Conservation (phyloP, 352 stramenopile genomes). For the Pythium insidiosum region DNA sequence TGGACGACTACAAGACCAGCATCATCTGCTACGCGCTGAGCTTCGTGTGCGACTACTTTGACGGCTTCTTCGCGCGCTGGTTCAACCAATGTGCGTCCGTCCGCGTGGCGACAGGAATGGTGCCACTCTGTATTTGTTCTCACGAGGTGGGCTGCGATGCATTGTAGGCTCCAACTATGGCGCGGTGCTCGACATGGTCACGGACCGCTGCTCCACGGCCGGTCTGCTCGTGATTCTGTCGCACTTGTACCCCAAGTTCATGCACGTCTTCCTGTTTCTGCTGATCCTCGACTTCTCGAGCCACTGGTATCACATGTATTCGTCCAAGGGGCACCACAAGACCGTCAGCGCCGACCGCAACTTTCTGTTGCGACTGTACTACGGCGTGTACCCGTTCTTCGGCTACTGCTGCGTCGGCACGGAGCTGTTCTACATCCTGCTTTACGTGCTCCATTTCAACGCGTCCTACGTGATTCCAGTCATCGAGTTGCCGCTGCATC, state of each 20-base stretch:
- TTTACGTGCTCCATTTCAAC: constrained; percentile 87
- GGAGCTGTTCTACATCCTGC: constrained; percentile 89
- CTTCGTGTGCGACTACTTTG: constrained; percentile 97
- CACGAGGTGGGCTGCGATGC: too few relatives aligned
- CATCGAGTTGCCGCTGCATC: constrained; percentile 41
- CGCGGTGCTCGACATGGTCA: constrained; percentile 97
- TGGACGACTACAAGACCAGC: constrained; percentile 64
- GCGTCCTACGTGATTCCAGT: constrained; percentile 50
- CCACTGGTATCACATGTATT: constrained; percentile 99
- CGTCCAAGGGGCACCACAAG: constrained; percentile 94
- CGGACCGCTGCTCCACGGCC: constrained; percentile 93
- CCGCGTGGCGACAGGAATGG: too few relatives aligned
- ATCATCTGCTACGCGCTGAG: constrained; percentile 90
- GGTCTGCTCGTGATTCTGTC: constrained; percentile 93
- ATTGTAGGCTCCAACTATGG: constrained; percentile 86
- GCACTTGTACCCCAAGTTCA: constrained; percentile 84
- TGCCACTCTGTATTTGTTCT: too few relatives aligned
- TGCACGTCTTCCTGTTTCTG: constrained; percentile 81
- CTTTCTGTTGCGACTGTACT: constrained; percentile 92
- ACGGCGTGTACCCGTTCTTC: constrained; percentile 90
- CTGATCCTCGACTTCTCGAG: constrained; percentile 95
- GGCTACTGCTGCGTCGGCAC: constrained; percentile 90
- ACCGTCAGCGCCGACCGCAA: constrained; percentile 87
- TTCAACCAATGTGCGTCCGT: constrained; percentile 90
- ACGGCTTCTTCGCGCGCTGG: constrained; percentile 94